phyloP scores from a whole-genome alignment of 257 asterid genomes.

The Rehmannia glutinosa region DNA sequence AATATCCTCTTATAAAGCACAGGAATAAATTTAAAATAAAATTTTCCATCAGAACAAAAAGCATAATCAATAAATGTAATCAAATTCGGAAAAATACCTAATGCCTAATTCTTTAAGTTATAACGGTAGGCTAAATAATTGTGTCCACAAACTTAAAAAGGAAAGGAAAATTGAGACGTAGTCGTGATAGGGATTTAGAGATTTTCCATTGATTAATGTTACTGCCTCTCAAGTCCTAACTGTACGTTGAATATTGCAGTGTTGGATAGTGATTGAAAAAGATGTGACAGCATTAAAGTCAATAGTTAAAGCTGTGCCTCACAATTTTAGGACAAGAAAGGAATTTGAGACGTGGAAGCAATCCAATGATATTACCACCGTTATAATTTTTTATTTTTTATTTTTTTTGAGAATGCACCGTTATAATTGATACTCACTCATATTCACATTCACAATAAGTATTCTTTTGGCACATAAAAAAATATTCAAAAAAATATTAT shows the following conservation, averaged over 20 bases:
- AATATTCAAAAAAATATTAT: no score
- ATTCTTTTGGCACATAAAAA: no score
- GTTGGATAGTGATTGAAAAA: neutral
- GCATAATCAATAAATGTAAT: neutral
- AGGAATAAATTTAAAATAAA: no score
- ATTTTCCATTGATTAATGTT: neutral
- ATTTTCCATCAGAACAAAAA: no score
- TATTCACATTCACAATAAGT: no score
- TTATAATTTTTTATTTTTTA: no score
- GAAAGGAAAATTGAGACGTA: neutral
- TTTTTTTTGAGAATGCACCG: no score
- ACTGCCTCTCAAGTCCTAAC: neutral
- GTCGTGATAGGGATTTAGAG: no score
- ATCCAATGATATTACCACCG: neutral
- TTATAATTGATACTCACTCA: no score
- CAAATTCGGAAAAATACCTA: no score
- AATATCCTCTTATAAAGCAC: no score
- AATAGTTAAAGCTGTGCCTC: neutral
- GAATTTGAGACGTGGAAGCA: slow-evolving; percentile 24
- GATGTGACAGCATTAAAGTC: slow-evolving; percentile 9
- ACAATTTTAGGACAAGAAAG: neutral
- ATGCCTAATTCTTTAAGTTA: no score
- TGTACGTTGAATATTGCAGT: neutral
- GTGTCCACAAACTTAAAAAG: neutral
- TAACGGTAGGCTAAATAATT: neutral